Percentiles rank a stretch among this genome's conserved stretches.
Evolutionary conservation across 192 early-diverging fungal species (phyloP).

Genomic region (Podila epicladia): DNA sequence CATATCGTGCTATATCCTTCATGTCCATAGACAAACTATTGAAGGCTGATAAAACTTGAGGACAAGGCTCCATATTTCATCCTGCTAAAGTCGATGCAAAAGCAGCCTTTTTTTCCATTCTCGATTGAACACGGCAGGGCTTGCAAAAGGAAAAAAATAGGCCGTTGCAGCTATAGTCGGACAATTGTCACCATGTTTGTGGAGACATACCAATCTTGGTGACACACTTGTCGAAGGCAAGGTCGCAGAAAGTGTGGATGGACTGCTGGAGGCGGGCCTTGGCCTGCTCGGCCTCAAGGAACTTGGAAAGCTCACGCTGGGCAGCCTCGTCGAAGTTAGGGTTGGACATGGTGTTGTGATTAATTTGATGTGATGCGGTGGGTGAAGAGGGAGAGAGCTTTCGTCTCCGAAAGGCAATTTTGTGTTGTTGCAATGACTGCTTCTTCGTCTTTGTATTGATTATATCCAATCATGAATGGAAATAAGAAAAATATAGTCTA

Average conservation of each 20-base stretch:
- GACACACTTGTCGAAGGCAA: constrained; percentile 80
- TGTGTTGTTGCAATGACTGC: not conserved
- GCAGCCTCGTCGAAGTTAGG: constrained; percentile 61
- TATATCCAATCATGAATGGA: not conserved
- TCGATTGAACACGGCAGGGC: not conserved
- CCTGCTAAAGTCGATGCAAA: no score
- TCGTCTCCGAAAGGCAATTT: constrained; percentile 4
- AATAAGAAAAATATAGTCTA: no score
- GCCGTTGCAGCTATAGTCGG: not conserved
- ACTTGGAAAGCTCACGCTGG: constrained; percentile 64
- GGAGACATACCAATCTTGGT: constrained; percentile 53
- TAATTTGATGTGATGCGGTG: not conserved
- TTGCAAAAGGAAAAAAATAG: not conserved
- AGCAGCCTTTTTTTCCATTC: no score
- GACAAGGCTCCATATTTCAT: no score
- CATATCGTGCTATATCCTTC: no score
- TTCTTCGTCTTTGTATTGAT: not conserved
- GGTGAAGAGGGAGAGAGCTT: not conserved
- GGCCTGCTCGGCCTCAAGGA: constrained; percentile 67
- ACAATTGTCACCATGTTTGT: not conserved
- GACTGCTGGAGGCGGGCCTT: constrained; percentile 67
- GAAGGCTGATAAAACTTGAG: no score
- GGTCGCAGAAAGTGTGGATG: constrained; percentile 69
- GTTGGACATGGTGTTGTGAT: constrained; percentile 26
- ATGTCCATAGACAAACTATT: no score